Base-by-base conservation (phyloP, 768 basidiomycete genomes). In the Termitomyces sp. region DNA sequence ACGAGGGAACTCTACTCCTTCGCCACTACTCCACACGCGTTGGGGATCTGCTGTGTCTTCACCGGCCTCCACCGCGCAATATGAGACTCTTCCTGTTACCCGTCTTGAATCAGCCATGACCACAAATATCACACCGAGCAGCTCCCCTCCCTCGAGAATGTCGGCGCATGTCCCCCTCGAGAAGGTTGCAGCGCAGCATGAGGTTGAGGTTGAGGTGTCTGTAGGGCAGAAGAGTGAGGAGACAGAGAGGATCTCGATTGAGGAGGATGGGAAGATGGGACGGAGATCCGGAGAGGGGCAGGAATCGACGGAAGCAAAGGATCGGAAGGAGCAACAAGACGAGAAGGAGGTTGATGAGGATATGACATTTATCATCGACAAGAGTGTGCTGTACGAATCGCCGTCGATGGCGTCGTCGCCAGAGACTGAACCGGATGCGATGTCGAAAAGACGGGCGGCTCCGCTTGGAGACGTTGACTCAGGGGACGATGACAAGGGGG, bases 21-120 rank as follows among this genome's bases (percentile, higher is more conserved):
- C 74, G 5, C 74, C 74, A 0, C 67, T 77, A 12, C 64, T 75
- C 1, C 73, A 75, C 54, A 75, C 75, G 21, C 68, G 62, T 7
- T 76, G 73, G 74, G 72, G 66, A 4, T 70, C 72, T 24, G 69
- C 73, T 0, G 45, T 68, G 1, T 64, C 64, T 4, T 73, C 72
- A 12, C 67, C 67, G 3, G 50, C 58, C 17, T 54, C 62, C 48
- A 22, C 57, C 56, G 12, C 19, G 41, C 63, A 28, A 69, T 68
- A 17, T 60, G 58, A 37, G n/a, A 17, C 46, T 15, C n/a, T 49
- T 17, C 51, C 55, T 5, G 43, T 10, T 35, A n/a, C 9, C 10
- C n/a, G 22, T 17, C 8, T 15, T 10, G 12, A 21, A 5, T 17
- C 1, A 17, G 21, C 4, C 5, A 37, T 3, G 17, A n/a, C 22